Evolutionary conservation across 805 yeast species (phyloP), one percentile per base, ranked within the genome.

Genomic region (Zygoascus tannicola): DNA sequence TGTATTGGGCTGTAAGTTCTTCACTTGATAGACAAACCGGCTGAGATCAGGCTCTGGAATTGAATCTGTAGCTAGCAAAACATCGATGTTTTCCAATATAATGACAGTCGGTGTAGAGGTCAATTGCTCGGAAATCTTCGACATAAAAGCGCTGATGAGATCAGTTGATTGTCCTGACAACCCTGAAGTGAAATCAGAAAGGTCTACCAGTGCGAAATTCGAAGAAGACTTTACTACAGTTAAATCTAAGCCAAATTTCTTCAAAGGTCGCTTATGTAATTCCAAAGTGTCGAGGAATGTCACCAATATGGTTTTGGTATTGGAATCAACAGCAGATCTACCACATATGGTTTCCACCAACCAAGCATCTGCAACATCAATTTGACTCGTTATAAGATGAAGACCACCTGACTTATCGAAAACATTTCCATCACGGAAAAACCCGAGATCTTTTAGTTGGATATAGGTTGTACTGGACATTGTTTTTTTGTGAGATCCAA

Each of bases 21-120:
- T 66, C 14, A 76, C 49, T 33, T 58, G 51, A 22, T 60, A 43
- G 21, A 75, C 43, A 8, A 64, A 60, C 19, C 53, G 44, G 8
- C 68, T 49, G 21, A 75, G 50, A 32, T 62, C 67, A 18, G 60
- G 58, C 18, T 72, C 56, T 1, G 64, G 40, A 15, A 67, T 47
- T 19, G 56, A 48, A 0, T 77, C 75, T 1, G 76, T 56, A 3
- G 67, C 57, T 18, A 75, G 55, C 4, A 76, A 60, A 20, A 73
- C 40, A 39, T 76, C 80, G 0, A 73, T 68, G 14, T 65, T 62
- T 44, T 76, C 80, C 7, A 76, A 47, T 22, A 75, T 57, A 1
- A 75, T 50, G 4, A 64, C 53, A 32, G 7, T 26, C 12, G 7
- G 10, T 7, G 10, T 12, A 7, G 7, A 12, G 30, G 10, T 7